Evolutionary conservation across 495 filamentous ascomycete genomes (phyloP).

Genomic region (Xylaria bambusicola): DNA sequence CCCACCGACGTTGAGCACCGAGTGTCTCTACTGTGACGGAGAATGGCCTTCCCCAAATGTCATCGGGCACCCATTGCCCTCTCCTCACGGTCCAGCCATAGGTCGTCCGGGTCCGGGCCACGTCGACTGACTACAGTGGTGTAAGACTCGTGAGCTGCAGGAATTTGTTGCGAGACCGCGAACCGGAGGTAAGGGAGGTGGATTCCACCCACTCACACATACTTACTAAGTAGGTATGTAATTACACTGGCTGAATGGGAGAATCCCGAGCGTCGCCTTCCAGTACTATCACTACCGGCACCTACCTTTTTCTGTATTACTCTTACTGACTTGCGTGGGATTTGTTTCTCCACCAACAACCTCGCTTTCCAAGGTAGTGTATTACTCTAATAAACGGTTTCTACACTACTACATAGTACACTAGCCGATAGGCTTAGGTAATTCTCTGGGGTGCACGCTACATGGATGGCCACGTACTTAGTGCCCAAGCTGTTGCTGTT

Average conservation of each 20-base stretch:
- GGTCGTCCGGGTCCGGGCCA: constrained; percentile 3
- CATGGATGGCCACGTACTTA: neutral
- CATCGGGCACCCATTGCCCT: neutral
- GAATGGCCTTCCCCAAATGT: neutral
- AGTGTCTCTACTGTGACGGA: neutral
- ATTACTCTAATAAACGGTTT: neutral
- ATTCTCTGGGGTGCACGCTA: neutral
- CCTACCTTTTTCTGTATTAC: neutral
- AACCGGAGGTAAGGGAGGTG: constrained; percentile 14
- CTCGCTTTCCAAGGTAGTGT: neutral
- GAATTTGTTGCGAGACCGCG: constrained; percentile 9
- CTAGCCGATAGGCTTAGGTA: constrained; percentile 5
- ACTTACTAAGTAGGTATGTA: too few relatives aligned
- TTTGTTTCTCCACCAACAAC: constrained; percentile 11
- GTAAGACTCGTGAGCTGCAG: constrained; percentile 14
- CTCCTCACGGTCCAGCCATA: neutral
- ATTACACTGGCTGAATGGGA: constrained; percentile 3
- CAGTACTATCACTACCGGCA: too few relatives aligned
- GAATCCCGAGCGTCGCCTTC: neutral
- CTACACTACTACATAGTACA: neutral
- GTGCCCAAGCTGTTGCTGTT: neutral
- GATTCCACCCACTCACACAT: too few relatives aligned
- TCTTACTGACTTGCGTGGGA: neutral
- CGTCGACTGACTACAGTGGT: constrained; percentile 20
- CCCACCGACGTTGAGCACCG: neutral